A percentile compares a stretch with the other conserved stretches of the same genome.
Evolutionary conservation across 306 rosid genomes (phyloP).

Genomic region (Senna tora): DNA sequence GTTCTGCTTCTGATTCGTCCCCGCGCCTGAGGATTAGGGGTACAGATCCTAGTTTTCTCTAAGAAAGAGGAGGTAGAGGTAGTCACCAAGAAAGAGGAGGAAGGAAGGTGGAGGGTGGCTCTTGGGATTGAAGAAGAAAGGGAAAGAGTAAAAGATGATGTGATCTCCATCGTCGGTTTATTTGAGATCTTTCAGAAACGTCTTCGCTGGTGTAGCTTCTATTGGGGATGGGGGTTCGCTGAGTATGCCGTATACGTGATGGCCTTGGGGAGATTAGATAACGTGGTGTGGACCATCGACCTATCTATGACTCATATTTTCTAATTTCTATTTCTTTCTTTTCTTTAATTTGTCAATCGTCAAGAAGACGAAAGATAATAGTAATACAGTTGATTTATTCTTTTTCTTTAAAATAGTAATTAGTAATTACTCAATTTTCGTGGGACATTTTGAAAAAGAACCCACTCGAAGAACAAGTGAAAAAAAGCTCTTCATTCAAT

Average conservation of each 20-base stretch:
- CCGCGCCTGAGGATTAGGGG: conserved; percentile 19
- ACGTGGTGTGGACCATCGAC: not conserved
- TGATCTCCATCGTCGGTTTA: conserved; percentile 54
- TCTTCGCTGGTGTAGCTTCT: not conserved
- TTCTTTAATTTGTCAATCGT: not conserved
- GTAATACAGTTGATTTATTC: too few relatives aligned
- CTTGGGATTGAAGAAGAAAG: conserved; percentile 47
- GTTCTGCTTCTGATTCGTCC: conserved; percentile 42
- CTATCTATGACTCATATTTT: not conserved
- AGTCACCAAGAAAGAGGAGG: conserved; percentile 50
- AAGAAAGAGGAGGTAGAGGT: conserved; percentile 32
- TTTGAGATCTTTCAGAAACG: conserved; percentile 14
- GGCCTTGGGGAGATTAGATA: conserved; percentile 6
- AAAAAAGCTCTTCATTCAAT: not conserved
- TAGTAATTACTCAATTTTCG: too few relatives aligned
- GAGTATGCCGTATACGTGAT: not conserved
- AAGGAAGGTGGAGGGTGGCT: conserved; percentile 36
- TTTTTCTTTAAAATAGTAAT: too few relatives aligned
- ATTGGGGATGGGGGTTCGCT: not conserved
- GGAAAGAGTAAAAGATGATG: conserved; percentile 54
- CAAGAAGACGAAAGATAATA: too few relatives aligned
- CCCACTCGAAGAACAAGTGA: too few relatives aligned
- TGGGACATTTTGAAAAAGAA: too few relatives aligned
- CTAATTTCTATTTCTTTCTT: not conserved
- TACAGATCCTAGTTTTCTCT: conserved; percentile 38